Evolutionary conservation across 176 grass and related monocot species (phyloP).

Genomic region (Musa schizocarpa): DNA sequence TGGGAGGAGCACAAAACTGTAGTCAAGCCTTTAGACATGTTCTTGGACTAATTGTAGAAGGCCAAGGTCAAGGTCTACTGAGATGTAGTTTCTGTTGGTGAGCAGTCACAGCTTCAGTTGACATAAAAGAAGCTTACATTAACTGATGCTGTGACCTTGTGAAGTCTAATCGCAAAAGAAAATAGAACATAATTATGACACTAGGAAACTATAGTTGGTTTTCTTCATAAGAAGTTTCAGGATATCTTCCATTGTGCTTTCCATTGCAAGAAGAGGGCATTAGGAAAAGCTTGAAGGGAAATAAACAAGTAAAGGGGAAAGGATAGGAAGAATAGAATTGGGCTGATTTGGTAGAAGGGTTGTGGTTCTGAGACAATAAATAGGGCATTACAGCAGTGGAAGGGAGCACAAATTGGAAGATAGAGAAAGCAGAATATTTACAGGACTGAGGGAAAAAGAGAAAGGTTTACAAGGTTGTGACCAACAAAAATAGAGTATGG

Average conservation of each 20-base stretch:
- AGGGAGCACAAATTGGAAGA: neutral
- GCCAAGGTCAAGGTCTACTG: too few relatives aligned
- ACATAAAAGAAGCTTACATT: too few relatives aligned
- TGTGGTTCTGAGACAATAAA: neutral
- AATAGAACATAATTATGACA: neutral
- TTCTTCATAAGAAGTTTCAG: slow-evolving; percentile 70
- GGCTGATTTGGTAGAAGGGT: neutral
- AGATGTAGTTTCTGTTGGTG: too few relatives aligned
- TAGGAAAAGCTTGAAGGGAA: neutral
- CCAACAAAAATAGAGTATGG: slow-evolving; percentile 31
- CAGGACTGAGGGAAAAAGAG: slow-evolving; percentile 17
- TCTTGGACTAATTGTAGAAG: too few relatives aligned
- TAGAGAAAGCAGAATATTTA: neutral
- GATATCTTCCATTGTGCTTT: slow-evolving; percentile 35
- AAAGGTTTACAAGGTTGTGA: neutral
- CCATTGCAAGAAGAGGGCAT: neutral
- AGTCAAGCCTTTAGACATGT: too few relatives aligned
- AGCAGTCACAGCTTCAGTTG: too few relatives aligned
- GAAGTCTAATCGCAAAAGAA: neutral
- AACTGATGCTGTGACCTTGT: neutral
- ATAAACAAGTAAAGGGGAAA: neutral
- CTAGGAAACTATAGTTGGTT: slow-evolving; percentile 26
- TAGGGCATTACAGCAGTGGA: neutral
- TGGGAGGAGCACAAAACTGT: too few relatives aligned
- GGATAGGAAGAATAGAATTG: neutral